A percentile compares a stretch with the other conserved stretches of the same genome.
phyloP scores from a whole-genome alignment of 371 early-diverging fungal species.

The Nematocida homosporus region DNA sequence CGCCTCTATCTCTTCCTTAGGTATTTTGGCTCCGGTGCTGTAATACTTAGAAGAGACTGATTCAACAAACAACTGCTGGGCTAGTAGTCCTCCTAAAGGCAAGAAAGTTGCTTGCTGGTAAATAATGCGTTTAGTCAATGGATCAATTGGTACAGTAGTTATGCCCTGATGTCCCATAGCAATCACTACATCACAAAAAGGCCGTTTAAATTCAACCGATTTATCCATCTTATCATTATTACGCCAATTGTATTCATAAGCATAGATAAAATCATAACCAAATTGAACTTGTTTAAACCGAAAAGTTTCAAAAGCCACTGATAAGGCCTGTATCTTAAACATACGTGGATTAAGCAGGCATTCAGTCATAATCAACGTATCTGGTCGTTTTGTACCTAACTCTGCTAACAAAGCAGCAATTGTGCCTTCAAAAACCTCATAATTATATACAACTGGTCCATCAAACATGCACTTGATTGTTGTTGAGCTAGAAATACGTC shows the following conservation, averaged over 20 bases:
- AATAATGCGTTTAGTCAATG: conserved; percentile 49
- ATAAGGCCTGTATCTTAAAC: conserved; percentile 46
- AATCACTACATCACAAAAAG: conserved; percentile 66
- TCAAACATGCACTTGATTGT: conserved; percentile 64
- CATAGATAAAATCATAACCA: conserved; percentile 64
- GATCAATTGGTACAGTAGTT: conserved; percentile 54
- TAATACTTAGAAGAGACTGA: conserved; percentile 59
- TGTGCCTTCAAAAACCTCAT: conserved; percentile 62
- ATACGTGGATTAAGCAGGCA: conserved; percentile 60
- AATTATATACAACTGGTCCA: conserved; percentile 64
- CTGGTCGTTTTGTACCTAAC: conserved; percentile 43
- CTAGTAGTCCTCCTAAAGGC: conserved; percentile 47
- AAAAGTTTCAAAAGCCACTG: conserved; percentile 61
- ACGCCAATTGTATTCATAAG: conserved; percentile 59
- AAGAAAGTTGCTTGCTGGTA: conserved; percentile 49
- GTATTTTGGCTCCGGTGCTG: conserved; percentile 45
- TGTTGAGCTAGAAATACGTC: conserved; percentile 43
- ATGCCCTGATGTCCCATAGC: conserved; percentile 59
- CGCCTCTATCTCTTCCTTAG: conserved; percentile 48
- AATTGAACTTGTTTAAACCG: conserved; percentile 60
- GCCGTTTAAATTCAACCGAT: conserved; percentile 20
- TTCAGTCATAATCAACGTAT: conserved; percentile 64
- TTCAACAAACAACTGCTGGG: conserved; percentile 45
- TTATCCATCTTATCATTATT: conserved; percentile 15
- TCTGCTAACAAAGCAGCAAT: conserved; percentile 61